Percentiles rank a stretch among this genome's conserved stretches.
phyloP scores from a whole-genome alignment of 257 asterid species.

The Capsicum rhomboideum region DNA sequence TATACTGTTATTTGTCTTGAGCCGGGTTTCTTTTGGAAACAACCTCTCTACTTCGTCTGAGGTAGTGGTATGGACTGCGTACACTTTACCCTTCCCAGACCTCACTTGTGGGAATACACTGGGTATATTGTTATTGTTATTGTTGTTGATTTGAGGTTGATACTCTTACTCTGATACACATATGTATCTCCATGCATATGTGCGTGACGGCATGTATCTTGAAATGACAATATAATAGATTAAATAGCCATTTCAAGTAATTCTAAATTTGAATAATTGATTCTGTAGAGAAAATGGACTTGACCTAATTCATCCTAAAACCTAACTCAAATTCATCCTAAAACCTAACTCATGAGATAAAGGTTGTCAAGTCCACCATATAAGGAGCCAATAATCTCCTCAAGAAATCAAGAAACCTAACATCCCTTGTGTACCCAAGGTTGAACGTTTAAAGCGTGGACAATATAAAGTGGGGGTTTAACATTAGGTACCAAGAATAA shows the following conservation, averaged over 20 bases:
- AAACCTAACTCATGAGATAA: not conserved
- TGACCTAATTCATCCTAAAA: not conserved
- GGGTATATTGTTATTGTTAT: too few relatives aligned
- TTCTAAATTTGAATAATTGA: not conserved
- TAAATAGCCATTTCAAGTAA: not conserved
- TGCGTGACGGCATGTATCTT: not conserved
- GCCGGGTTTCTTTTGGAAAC: too few relatives aligned
- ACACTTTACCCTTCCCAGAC: too few relatives aligned
- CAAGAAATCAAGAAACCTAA: not conserved
- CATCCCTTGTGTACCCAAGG: not conserved
- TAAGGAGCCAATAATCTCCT: not conserved
- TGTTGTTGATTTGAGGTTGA: not conserved
- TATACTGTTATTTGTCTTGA: too few relatives aligned
- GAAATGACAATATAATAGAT: not conserved
- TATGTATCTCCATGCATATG: not conserved
- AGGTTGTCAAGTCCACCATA: not conserved
- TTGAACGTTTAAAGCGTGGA: not conserved
- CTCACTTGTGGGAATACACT: too few relatives aligned
- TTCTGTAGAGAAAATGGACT: not conserved
- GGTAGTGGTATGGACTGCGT: too few relatives aligned
- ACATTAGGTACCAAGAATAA: not conserved
- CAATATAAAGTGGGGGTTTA: not conserved
- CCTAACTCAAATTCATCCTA: not conserved
- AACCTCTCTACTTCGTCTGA: too few relatives aligned
- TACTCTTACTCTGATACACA: not conserved